Evolutionary conservation across 129 eudicot genomes (phyloP).

Genomic region (Dittrichia graveolens): DNA sequence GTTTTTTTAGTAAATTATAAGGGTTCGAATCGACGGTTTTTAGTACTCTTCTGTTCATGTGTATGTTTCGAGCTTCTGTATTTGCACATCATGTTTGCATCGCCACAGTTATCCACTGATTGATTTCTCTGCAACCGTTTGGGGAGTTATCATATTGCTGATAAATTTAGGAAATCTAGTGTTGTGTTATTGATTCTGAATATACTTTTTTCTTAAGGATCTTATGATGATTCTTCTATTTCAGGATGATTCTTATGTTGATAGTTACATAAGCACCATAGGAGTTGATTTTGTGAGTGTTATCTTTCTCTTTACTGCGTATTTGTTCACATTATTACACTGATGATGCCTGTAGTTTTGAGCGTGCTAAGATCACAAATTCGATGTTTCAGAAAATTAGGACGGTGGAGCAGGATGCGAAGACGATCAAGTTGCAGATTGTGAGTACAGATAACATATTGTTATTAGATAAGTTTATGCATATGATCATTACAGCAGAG

Average conservation of each 20-base stretch:
- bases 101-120: too few species aligned
- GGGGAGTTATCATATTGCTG: neutral
- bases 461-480: neutral
- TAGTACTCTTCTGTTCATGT: neutral
- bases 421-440: conserved; percentile 92
- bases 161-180: neutral
- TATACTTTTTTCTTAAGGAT: neutral
- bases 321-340: conserved; percentile 1
- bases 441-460: conserved; percentile 44
- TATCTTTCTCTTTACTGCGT: neutral
- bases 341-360: conserved; percentile 1
- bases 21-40: too few species aligned
- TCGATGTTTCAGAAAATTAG: conserved; percentile 72
- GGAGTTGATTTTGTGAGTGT: conserved; percentile 95
- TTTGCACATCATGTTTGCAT: neutral
- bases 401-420: conserved; percentile 88
- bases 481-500: neutral
- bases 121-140: too few species aligned
- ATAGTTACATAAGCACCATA: conserved; percentile 97
- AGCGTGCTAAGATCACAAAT: conserved; percentile 1
- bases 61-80: neutral
- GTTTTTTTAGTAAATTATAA: too few species aligned
- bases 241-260: conserved; percentile 97
- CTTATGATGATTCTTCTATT: conserved; percentile 26
- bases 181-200: neutral